phyloP scores from a whole-genome alignment of 192 early-diverging fungal genomes.

The Mortierella antarctica region DNA sequence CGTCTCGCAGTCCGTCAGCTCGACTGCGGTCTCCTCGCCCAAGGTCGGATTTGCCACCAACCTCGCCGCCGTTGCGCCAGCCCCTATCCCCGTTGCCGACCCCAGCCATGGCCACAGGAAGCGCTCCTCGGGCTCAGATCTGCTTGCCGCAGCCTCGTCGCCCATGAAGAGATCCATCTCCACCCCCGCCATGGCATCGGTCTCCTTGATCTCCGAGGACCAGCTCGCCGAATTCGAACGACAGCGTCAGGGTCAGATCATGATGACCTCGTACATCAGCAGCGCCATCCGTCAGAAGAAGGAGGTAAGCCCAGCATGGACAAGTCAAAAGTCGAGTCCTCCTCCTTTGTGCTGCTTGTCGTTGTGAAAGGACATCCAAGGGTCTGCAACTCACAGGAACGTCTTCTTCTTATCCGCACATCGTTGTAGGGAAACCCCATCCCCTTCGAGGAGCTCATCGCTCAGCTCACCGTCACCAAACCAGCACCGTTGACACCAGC shows the following conservation, averaged over 20 bases:
- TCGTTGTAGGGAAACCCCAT: constrained; percentile 26
- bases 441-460: constrained; percentile 42
- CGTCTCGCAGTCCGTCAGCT: constrained; percentile 18
- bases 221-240: constrained; percentile 40
- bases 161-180: constrained; percentile 44
- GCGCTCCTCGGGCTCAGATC: constrained; percentile 25
- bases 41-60: constrained; percentile 21
- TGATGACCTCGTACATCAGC: constrained; percentile 49
- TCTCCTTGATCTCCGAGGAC: constrained; percentile 35
- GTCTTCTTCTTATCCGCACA: constrained; percentile 3
- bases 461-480: constrained; percentile 43
- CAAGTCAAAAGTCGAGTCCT: background rate
- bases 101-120: constrained; percentile 19
- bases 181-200: constrained; percentile 25
- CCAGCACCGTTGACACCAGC: constrained; percentile 30
- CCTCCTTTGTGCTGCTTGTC: background rate
- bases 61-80: background rate
- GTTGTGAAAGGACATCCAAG: background rate
- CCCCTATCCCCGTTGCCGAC: background rate
- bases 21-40: constrained; percentile 13
- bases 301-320: constrained; percentile 14
- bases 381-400: background rate
- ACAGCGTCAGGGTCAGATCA: constrained; percentile 33
- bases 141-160: constrained; percentile 4
- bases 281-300: constrained; percentile 44